phyloP scores from a whole-genome alignment of 2,329 filamentous ascomycete genomes.

The Phialophora verrucosa region DNA sequence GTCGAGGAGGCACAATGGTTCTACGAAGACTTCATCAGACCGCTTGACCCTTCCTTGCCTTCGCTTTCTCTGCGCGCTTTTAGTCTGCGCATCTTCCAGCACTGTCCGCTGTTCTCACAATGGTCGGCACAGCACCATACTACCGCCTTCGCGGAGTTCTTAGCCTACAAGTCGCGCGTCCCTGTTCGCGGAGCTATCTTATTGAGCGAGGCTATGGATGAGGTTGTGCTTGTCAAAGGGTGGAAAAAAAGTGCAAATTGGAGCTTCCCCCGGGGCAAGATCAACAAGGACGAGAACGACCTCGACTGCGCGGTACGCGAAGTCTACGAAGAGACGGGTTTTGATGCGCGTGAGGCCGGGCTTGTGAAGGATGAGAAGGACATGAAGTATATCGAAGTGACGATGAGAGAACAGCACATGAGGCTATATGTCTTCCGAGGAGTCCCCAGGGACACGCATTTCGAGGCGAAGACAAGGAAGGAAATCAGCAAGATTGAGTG shows the following conservation, averaged over 20 bases:
- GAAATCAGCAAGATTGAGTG: constrained; percentile 97
- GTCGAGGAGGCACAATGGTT: constrained; percentile 99
- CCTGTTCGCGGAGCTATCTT: constrained; percentile 94
- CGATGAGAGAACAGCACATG: constrained; percentile 91
- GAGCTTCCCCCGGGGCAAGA: constrained; percentile 97
- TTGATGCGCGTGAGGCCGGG: constrained; percentile 76
- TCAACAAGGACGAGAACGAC: constrained; percentile 96
- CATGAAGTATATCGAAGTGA: constrained; percentile 83
- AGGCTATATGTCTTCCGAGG: constrained; percentile 89
- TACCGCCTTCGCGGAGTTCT: constrained; percentile 86
- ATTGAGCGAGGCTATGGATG: constrained; percentile 92
- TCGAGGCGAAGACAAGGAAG: constrained; percentile 89
- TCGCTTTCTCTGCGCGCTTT: constrained; percentile 85
- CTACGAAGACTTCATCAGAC: constrained; percentile 98
- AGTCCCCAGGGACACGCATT: constrained; percentile 82
- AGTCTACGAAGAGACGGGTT: constrained; percentile 95
- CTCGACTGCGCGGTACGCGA: constrained; percentile 92
- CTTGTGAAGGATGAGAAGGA: constrained; percentile 73
- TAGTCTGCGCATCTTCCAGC: constrained; percentile 87
- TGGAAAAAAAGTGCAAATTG: constrained; percentile 97
- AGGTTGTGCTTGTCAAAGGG: constrained; percentile 89
- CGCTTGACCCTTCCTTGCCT: constrained; percentile 81
- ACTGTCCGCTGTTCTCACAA: constrained; percentile 84
- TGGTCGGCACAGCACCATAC: constrained; percentile 80
- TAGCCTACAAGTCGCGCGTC: constrained; percentile 91